Evolutionary conservation across 169 alveolate species (phyloP).

Genomic region (Fabrea salina): DNA sequence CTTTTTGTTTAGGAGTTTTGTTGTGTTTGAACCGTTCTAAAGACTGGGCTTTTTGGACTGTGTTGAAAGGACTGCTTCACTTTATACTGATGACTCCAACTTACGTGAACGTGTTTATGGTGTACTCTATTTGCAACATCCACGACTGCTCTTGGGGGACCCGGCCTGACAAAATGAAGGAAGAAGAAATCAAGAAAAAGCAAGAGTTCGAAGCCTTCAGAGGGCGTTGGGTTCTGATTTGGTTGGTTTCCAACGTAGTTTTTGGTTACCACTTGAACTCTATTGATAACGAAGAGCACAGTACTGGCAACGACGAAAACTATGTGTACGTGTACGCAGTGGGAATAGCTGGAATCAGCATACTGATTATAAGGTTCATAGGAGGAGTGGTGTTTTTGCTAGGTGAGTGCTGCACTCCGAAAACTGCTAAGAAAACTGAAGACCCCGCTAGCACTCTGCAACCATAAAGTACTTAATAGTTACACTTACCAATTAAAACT

Average conservation of each 20-base stretch:
- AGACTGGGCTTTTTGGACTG: conserved; percentile 25
- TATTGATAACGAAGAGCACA: no score
- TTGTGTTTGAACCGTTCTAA: no score
- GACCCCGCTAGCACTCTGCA: no score
- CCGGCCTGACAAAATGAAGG: conserved; percentile 35
- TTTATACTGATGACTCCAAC: conserved; percentile 55
- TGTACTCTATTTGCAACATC: conserved; percentile 57
- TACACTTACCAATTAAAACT: no score
- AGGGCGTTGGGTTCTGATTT: conserved; percentile 1
- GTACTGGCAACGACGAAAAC: no score
- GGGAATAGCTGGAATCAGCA: background rate
- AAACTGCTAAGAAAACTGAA: background rate
- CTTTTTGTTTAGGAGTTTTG: no score
- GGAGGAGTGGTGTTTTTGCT: conserved; percentile 15
- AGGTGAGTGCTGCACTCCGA: no score
- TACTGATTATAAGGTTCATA: background rate
- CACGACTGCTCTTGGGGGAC: conserved; percentile 73
- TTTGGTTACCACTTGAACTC: background rate
- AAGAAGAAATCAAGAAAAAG: conserved; percentile 37
- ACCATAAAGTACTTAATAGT: no score
- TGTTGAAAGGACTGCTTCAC: conserved; percentile 1
- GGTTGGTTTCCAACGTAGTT: background rate
- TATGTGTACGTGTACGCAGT: background rate
- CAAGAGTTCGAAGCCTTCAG: background rate
- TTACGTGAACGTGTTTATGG: conserved; percentile 46